These are phyloP conservation scores for Hyphopichia burtonii DNA, from an alignment of 1,139 yeast genomes.

Conservation along the genomic window DNA sequence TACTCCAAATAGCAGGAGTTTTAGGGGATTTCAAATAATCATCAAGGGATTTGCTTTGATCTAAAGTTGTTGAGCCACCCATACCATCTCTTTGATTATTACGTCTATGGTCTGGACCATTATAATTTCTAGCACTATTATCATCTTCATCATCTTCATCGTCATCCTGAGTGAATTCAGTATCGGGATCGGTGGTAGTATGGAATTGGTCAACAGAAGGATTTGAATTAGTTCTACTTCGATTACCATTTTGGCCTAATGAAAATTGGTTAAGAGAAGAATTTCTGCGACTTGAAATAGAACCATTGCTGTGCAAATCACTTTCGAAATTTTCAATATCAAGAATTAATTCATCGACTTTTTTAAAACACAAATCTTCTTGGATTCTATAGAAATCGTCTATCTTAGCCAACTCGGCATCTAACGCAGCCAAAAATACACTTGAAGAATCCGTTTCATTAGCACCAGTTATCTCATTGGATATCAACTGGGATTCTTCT, in stretches of 20 bases:
- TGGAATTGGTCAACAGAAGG: conserved; percentile 16
- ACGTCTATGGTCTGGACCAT: too few species aligned
- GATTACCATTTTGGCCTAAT: not conserved
- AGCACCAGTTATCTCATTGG: conserved; percentile 21
- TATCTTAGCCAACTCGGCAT: conserved; percentile 56
- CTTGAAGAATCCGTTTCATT: conserved; percentile 21
- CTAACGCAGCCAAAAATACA: conserved; percentile 53
- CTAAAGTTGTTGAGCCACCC: conserved; percentile 12
- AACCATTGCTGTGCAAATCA: conserved; percentile 20
- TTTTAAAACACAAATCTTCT: conserved; percentile 47
- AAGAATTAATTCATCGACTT: conserved; percentile 49
- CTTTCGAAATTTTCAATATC: conserved; percentile 50
- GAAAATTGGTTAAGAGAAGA: conserved; percentile 5
- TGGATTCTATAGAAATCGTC: conserved; percentile 58
- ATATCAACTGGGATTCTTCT: conserved; percentile 31
- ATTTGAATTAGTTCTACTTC: conserved; percentile 15
- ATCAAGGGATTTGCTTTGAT: conserved; percentile 35
- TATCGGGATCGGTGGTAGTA: conserved; percentile 31
- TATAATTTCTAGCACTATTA: conserved; percentile 3
- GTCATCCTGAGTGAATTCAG: conserved; percentile 30
- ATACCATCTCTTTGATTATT: conserved; percentile 5
- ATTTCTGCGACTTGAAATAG: conserved; percentile 5
- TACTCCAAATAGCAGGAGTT: conserved; percentile 36
- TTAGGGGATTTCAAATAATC: conserved; percentile 40
- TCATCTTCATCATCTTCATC: conserved; percentile 30